Evolutionary conservation across 2,329 filamentous ascomycete species (phyloP), one percentile per base, ranked within the genome.

Genomic region (Verticillium tricorpus): DNA sequence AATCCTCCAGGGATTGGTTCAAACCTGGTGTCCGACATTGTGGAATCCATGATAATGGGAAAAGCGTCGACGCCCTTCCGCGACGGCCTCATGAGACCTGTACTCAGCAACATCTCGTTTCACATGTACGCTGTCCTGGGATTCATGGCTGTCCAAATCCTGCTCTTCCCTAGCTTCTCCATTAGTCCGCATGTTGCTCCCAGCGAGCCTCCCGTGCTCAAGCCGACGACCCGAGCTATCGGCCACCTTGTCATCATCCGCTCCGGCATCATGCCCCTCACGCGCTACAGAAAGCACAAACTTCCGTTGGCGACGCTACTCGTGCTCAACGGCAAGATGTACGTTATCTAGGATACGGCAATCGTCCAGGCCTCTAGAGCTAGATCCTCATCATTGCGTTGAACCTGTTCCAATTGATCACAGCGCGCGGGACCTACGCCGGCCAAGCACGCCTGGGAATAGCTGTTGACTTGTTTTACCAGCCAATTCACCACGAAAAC

Each of bases 171-270:
- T 32, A 32, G 37, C 34, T 52, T 39, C 15, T 15, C 57, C 31
- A 34, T 22, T 17, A 14, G 3, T 7, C 6, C 31, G 37, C 34
- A 37, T 5, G 39, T 58, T 7, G 69, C 74, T 55, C 67, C 72
- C 5, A 67, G 70, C 56, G 80, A 82, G 61, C 80, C 80, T 9
- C 77, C 78, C 3, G 60, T 76, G 0, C 31, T 81, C n/a, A 72
- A 73, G 25, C 70, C 77, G 1, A 70, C 55, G n/a, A 70, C 82
- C 35, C 81, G 80, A 0, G 69, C 78, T 35, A 63, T 82, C 56
- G 80, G 80, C 1, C 80, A 82, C 66, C 71, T 81, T n/a, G 67
- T 82, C 32, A 76, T 77, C 4, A 71, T 80, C 34, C 65, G 70
- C 55, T 67, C 72, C 57, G 54, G 54, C 28, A 31, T 28, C 7